Conservation (phyloP, 2,329 filamentous ascomycete genomes). For the Penicillium sp. region DNA sequence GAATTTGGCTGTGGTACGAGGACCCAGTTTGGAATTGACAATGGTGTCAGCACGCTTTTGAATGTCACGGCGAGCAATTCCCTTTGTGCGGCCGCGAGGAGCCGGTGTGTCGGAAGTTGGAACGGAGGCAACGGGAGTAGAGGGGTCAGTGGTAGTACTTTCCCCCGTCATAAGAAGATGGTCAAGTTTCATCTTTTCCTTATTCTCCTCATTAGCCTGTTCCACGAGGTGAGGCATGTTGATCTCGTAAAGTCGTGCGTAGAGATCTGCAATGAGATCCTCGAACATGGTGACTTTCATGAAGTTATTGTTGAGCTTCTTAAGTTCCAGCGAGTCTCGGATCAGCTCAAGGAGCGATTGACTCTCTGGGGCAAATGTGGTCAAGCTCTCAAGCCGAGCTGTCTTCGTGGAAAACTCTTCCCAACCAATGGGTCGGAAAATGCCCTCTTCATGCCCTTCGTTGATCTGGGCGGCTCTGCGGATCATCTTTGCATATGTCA, state of each 20-base stretch:
- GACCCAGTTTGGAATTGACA: conserved; percentile 37
- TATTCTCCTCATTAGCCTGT: conserved; percentile 41
- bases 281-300: conserved; percentile 84
- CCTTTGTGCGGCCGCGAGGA: conserved; percentile 46
- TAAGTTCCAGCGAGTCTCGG: conserved; percentile 62
- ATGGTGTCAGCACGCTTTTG: conserved; percentile 55
- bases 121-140: conserved; percentile 28
- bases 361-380: conserved; percentile 45
- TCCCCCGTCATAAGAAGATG: conserved; percentile 42
- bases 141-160: conserved; percentile 25
- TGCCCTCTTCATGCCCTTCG: conserved; percentile 57
- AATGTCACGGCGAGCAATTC: conserved; percentile 55
- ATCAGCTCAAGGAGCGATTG: conserved; percentile 55
- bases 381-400: conserved; percentile 55
- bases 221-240: conserved; percentile 37
- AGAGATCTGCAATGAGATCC: conserved; percentile 88
- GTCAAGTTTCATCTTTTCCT: conserved; percentile 45
- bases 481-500: conserved; percentile 54
- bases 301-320: conserved; percentile 75
- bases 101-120: conserved; percentile 34
- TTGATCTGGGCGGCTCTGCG: conserved; percentile 53
- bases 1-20: conserved; percentile 26
- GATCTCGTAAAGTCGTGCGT: conserved; percentile 53
- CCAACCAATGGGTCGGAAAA: conserved; percentile 58
- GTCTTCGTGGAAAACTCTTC: conserved; percentile 60